Evolutionary conservation across 2,329 filamentous ascomycete species (phyloP), one percentile per base, ranked within the genome.

Genomic region (Claviceps humidiphila): DNA sequence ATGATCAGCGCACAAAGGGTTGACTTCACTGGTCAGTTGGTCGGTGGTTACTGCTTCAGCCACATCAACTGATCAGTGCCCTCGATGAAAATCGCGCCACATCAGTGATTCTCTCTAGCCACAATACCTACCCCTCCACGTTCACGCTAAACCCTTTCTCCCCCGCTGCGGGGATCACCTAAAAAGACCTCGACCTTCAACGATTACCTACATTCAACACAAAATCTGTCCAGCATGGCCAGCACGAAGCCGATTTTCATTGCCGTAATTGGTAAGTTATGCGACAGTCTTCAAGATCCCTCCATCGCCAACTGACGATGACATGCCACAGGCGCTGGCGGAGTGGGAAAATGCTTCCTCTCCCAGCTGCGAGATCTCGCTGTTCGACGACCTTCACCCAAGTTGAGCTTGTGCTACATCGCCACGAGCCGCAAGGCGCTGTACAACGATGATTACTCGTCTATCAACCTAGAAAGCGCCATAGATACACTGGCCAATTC

Each of bases 311-410:
- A 30, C 56, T 62, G 57, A 64, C 48, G 17, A 42, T 24, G 17
- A 49, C 38, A 4, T n/a, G 43, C 41, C 20, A 53, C 63, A 94
- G 90, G 93, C 64, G 87, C 86, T 61, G 93, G 93, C 60, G 91
- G 91, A 58, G 93, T 97, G 56, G 93, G 93, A 63, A 90, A 90
- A 70, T 82, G 81, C 71, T 96, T 97, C 75, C 80, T 97, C 57
- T 75, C 76, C 59, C 93, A 97, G 70, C 81, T 97, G 54, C 74
- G 84, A 58, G 66, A 72, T 55, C 78, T 93, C 55, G 75, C 80
- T 49, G 73, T 77, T 57, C 81, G 85, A 56, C 81, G 82, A 41
- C 79, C 84, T 43, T 77, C 80, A 6, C 81, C 81, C 51, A 81
- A 83, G 67, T 77, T 95, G 54, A 82, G 78, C 53, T 81, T 97